A percentile compares a stretch with the other conserved stretches of the same genome.
These are phyloP conservation scores for Lentinus brumalis DNA, from an alignment of 768 basidiomycete species.

Conservation along the genomic window DNA sequence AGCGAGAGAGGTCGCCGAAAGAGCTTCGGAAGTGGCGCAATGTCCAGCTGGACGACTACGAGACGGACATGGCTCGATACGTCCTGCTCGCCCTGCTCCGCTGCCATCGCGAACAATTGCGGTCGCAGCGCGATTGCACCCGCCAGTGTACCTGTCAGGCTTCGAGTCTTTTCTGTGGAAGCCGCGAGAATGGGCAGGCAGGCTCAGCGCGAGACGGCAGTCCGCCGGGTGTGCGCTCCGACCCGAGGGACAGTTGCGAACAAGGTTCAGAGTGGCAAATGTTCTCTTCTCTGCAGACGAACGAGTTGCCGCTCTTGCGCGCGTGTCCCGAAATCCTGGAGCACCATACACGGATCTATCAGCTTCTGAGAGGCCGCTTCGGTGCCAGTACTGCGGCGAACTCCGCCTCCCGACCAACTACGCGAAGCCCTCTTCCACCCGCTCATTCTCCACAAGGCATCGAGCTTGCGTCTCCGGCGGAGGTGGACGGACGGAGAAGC, in stretches of 20 bases:
- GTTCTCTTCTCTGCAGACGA: slow-evolving; percentile 57
- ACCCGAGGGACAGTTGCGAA: slow-evolving; percentile 3
- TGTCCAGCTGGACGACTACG: slow-evolving; percentile 30
- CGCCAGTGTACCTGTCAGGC: background rate
- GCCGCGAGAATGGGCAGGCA: background rate
- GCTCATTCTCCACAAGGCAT: slow-evolving; percentile 7
- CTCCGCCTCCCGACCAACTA: background rate
- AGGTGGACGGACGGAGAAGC: background rate
- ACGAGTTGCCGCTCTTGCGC: slow-evolving; percentile 50
- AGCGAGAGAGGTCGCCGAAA: slow-evolving; percentile 28
- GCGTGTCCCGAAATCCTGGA: slow-evolving; percentile 52
- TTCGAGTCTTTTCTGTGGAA: background rate
- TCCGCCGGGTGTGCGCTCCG: background rate
- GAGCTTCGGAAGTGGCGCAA: slow-evolving; percentile 22
- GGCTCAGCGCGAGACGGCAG: background rate
- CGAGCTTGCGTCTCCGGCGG: background rate
- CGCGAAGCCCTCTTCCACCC: slow-evolving; percentile 13
- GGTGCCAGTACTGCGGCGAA: background rate
- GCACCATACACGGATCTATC: slow-evolving; percentile 55
- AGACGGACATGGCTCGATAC: slow-evolving; percentile 33
- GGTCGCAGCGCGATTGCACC: slow-evolving; percentile 2
- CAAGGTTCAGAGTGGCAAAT: slow-evolving; percentile 43
- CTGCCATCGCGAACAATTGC: slow-evolving; percentile 15
- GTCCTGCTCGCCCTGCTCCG: slow-evolving; percentile 30
- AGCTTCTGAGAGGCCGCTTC: slow-evolving; percentile 42